A percentile compares a stretch with the other conserved stretches of the same genome.
Conservation (phyloP, 495 filamentous ascomycete species). For the Penicillium bovifimosum region DNA sequence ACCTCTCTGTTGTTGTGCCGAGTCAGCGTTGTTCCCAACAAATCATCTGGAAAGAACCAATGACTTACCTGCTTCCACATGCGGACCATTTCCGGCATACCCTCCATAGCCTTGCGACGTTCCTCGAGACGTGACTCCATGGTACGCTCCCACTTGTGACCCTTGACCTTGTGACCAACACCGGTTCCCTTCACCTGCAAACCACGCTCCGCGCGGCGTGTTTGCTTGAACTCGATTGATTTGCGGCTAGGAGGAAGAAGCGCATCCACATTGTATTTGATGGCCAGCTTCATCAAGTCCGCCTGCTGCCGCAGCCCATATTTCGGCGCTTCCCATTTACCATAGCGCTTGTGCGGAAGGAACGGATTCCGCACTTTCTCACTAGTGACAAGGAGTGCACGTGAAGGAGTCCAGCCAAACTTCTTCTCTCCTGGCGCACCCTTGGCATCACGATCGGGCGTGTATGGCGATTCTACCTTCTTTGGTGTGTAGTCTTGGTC, state of each 20-base stretch:
- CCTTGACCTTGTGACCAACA: slow-evolving; percentile 89
- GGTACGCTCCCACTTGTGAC: slow-evolving; percentile 85
- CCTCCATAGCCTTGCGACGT: slow-evolving; percentile 84
- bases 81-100: slow-evolving; percentile 84
- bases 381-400: slow-evolving; percentile 33
- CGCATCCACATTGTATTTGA: slow-evolving; percentile 73
- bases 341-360: slow-evolving; percentile 62
- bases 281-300: slow-evolving; percentile 82
- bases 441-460: slow-evolving; percentile 41
- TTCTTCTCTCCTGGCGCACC: slow-evolving; percentile 34
- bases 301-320: slow-evolving; percentile 84
- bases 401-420: slow-evolving; percentile 28
- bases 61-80: slow-evolving; percentile 84
- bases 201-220: slow-evolving; percentile 63
- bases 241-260: slow-evolving; percentile 75
- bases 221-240: slow-evolving; percentile 61
- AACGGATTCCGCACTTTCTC: slow-evolving; percentile 64
- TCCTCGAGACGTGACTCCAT: slow-evolving; percentile 78
- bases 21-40: slow-evolving; percentile 18
- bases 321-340: slow-evolving; percentile 71
- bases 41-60: background rate
- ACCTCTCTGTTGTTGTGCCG: slow-evolving; percentile 60
- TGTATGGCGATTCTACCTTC: slow-evolving; percentile 44
- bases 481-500: slow-evolving; percentile 17
- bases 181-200: slow-evolving; percentile 83